These are phyloP conservation scores for Alternaria alternata DNA, from an alignment of 2,329 filamentous ascomycete genomes.

Conservation along the genomic window DNA sequence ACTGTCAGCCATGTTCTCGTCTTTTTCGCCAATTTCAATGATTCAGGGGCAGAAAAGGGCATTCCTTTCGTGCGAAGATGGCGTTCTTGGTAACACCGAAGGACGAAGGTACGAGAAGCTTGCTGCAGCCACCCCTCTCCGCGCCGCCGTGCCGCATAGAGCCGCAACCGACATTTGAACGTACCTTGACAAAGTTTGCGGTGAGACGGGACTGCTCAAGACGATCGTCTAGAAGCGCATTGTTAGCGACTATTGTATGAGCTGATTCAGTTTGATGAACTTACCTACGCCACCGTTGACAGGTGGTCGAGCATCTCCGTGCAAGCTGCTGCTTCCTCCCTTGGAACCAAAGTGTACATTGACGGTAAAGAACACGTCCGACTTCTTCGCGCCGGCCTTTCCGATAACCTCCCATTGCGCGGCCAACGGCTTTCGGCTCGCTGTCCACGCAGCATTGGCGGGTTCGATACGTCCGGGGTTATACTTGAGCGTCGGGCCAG, in stretches of 20 bases:
- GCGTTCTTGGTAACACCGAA: constrained; percentile 21
- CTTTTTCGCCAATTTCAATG: not conserved
- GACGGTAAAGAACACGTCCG: constrained; percentile 68
- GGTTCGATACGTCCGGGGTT: constrained; percentile 76
- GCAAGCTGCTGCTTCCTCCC: constrained; percentile 69
- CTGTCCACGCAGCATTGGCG: constrained; percentile 64
- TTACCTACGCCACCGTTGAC: constrained; percentile 67
- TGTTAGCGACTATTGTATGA: constrained; percentile 10
- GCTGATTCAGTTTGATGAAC: not conserved
- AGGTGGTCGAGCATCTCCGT: constrained; percentile 72
- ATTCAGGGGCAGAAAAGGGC: not conserved
- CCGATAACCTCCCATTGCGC: constrained; percentile 70
- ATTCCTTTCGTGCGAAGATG: constrained; percentile 27
- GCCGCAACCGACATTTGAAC: constrained; percentile 10
- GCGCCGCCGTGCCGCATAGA: constrained; percentile 13
- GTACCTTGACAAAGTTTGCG: constrained; percentile 53
- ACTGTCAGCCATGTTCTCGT: constrained; percentile 32
- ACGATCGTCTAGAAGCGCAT: constrained; percentile 55
- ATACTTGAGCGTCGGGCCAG: constrained; percentile 66
- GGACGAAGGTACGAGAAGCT: constrained; percentile 13
- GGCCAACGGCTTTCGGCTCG: constrained; percentile 71
- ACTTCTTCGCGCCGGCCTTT: constrained; percentile 54
- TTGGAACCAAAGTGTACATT: constrained; percentile 75
- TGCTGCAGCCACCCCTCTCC: constrained; percentile 26
- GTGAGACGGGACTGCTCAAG: constrained; percentile 66